Percentiles rank a stretch among this genome's conserved stretches.
Conservation (phyloP, 345 rosid genomes). For the Psidium friedrichsthalianum region DNA sequence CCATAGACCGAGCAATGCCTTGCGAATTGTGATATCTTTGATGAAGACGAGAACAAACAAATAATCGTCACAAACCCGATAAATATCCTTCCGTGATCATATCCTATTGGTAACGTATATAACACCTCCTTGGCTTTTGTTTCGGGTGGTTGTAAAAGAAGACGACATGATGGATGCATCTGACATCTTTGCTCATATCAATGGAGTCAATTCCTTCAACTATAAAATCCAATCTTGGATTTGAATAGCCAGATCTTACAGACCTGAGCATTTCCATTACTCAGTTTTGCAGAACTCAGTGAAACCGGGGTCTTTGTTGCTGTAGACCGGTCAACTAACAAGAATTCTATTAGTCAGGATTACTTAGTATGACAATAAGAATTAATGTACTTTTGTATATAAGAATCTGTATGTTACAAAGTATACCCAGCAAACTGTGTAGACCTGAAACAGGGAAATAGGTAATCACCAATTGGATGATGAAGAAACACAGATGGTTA, state of each 20-base stretch:
- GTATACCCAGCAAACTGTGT: neutral
- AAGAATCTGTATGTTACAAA: neutral
- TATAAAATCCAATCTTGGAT: constrained; percentile 76
- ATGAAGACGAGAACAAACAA: neutral
- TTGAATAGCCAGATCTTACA: constrained; percentile 9
- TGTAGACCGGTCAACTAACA: neutral
- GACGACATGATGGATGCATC: constrained; percentile 61
- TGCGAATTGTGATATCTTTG: neutral
- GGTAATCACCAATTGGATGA: neutral
- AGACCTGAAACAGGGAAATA: neutral
- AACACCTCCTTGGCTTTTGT: neutral
- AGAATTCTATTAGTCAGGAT: neutral
- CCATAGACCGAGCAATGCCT: neutral
- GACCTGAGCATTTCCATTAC: no score
- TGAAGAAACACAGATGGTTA: neutral
- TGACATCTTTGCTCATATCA: constrained; percentile 70
- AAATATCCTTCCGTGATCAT: neutral
- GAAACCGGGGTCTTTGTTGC: neutral
- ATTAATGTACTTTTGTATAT: neutral
- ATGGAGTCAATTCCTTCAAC: constrained; percentile 78
- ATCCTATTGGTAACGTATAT: no score
- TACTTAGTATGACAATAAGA: neutral
- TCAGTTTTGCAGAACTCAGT: neutral
- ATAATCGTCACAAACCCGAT: neutral
- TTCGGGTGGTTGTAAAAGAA: constrained; percentile 55